phyloP scores from a whole-genome alignment of 1,284 basidiomycete species.

The Pseudozyma thailandica region DNA sequence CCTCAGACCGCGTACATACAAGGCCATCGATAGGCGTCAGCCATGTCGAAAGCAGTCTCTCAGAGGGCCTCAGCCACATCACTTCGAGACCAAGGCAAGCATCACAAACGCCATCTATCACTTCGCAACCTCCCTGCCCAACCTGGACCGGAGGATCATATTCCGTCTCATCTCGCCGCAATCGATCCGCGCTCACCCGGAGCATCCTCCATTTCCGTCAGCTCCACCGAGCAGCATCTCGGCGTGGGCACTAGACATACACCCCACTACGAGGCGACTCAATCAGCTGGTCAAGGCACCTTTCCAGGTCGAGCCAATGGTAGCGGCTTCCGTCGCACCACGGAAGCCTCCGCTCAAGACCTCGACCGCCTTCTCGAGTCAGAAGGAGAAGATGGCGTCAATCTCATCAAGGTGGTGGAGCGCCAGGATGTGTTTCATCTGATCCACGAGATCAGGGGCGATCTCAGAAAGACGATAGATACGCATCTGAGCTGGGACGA shows the following conservation, averaged over 20 bases:
- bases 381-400: conserved; percentile 48
- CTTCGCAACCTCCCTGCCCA: conserved; percentile 42
- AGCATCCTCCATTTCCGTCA: conserved; percentile 26
- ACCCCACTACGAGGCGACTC: not conserved
- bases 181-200: conserved; percentile 24
- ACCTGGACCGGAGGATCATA: conserved; percentile 29
- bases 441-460: conserved; percentile 50
- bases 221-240: conserved; percentile 32
- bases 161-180: conserved; percentile 19
- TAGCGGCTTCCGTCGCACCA: conserved; percentile 19
- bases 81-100: conserved; percentile 13
- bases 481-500: conserved; percentile 61
- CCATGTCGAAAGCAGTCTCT: conserved; percentile 43
- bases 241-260: conserved; percentile 1
- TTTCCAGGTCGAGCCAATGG: not conserved
- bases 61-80: conserved; percentile 45
- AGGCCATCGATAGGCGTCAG: too few species aligned
- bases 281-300: not conserved
- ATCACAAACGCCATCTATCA: conserved; percentile 36
- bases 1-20: too few species aligned
- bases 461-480: conserved; percentile 57
- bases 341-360: conserved; percentile 35
- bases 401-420: conserved; percentile 48
- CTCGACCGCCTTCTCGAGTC: conserved; percentile 45
- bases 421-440: conserved; percentile 54